Evolutionary conservation across 768 basidiomycete genomes (phyloP).

Genomic region (Phylloporus sp.): DNA sequence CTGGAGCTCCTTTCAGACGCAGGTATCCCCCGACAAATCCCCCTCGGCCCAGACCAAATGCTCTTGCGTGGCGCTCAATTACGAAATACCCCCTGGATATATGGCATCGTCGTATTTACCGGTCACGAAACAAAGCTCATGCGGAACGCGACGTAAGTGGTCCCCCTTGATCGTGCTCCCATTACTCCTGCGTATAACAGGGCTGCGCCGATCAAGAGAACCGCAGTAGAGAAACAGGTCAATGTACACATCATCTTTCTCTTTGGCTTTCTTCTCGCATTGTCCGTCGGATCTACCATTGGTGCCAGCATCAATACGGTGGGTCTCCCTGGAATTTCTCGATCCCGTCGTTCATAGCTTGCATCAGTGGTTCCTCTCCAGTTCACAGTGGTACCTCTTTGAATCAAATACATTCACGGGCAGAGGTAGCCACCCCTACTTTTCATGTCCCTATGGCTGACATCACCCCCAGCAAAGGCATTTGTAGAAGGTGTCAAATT

Average conservation of each 20-base stretch:
- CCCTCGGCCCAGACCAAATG: constrained; percentile 92
- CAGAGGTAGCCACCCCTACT: constrained; percentile 45
- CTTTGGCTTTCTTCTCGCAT: constrained; percentile 78
- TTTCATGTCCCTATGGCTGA: neutral
- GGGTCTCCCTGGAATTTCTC: constrained; percentile 18
- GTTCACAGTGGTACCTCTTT: constrained; percentile 86
- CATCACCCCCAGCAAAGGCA: constrained; percentile 47
- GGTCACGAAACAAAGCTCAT: constrained; percentile 98
- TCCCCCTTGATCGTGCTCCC: neutral
- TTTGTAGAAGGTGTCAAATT: constrained; percentile 72
- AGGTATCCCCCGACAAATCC: constrained; percentile 71
- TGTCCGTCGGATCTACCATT: constrained; percentile 88
- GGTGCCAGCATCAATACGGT: constrained; percentile 85
- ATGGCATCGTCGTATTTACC: constrained; percentile 89
- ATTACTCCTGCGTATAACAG: constrained; percentile 33
- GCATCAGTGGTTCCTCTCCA: constrained; percentile 76
- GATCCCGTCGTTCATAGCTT: neutral
- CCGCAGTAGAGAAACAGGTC: constrained; percentile 92
- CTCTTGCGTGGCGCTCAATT: constrained; percentile 92
- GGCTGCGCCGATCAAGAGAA: constrained; percentile 94
- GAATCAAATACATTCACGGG: constrained; percentile 55
- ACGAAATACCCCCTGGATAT: constrained; percentile 94
- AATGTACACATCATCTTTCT: constrained; percentile 95
- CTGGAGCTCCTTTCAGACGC: constrained; percentile 54
- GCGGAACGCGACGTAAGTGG: constrained; percentile 91